Evolutionary conservation across 495 filamentous ascomycete genomes (phyloP), one percentile per base, ranked within the genome.

Genomic region (Xylaria cubensis): DNA sequence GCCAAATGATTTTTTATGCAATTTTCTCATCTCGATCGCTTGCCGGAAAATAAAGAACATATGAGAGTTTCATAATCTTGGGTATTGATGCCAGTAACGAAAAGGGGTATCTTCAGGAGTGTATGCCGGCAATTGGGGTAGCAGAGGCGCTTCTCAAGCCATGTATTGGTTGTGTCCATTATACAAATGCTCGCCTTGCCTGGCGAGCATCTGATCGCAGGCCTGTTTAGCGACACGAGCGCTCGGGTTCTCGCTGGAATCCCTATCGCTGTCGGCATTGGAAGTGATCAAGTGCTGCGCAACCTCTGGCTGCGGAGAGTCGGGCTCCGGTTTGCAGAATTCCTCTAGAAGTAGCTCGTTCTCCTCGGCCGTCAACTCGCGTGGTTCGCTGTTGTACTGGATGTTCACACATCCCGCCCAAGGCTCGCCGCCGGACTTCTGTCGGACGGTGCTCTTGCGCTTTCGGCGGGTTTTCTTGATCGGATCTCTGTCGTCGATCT

Each of bases 141-240:
- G 7, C 15, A 21, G 12, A 42, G 32, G 65, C 32, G 19, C 24
- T 32, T 32, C 29, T 71, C 39, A 64, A 56, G 59, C 13, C 36
- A 71, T 56, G 48, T 71, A 71, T 15, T n/a, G 59, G 19, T 21
- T 71, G 46, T 64, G 39, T 39, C 42, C 67, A 10, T 48, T 61
- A 32, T 71, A 71, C 3, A 71, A n/a, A 8, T 64, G 59, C 7
- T 71, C 59, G 46, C 44, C 51, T 46, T 64, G 61, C 29, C 71
- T 70, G 13, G 74, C 63, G 58, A 84, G 78, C 73, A 84, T 72
- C 70, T 83, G 79, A 26, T 84, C 81, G 71, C 82, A 84, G 0
- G 82, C 82, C 41, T 83, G 81, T 21, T 80, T 80, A 3, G 83
- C 83, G 13, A 85, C 80, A 6, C 80, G 76, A 46, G 80, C 81